Evolutionary conservation across 108 stramenopile species (phyloP).

Genomic region (Mediolabrus comicus): DNA sequence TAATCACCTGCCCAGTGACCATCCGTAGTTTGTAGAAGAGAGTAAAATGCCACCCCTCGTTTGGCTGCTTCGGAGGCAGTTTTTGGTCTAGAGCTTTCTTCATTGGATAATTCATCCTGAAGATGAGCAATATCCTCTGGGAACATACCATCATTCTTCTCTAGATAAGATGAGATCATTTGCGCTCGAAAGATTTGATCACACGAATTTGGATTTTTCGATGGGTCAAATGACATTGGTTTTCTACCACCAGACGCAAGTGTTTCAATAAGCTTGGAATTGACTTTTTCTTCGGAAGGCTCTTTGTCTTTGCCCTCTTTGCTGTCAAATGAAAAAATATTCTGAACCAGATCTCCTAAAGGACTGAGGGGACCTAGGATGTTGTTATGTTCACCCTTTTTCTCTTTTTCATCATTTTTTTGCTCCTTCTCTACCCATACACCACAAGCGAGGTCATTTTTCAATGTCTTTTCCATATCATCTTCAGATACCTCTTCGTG

Average conservation of each 20-base stretch:
- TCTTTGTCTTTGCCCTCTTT: slow-evolving; percentile 6
- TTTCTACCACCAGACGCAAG: slow-evolving; percentile 68
- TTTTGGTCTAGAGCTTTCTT: slow-evolving; percentile 17
- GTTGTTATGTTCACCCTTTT: slow-evolving; percentile 7
- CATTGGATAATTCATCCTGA: slow-evolving; percentile 1
- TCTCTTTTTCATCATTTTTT: neutral
- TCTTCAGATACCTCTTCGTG: slow-evolving; percentile 18
- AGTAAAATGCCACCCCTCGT: slow-evolving; percentile 79
- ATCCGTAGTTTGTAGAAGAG: slow-evolving; percentile 81
- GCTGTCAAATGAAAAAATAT: slow-evolving; percentile 1
- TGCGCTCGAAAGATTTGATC: slow-evolving; percentile 79
- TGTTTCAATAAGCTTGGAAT: slow-evolving; percentile 34
- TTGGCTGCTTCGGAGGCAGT: slow-evolving; percentile 58
- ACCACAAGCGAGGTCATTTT: slow-evolving; percentile 4
- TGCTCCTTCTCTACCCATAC: neutral
- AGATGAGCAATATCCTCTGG: slow-evolving; percentile 35
- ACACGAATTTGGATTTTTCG: slow-evolving; percentile 73
- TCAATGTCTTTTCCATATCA: slow-evolving; percentile 21
- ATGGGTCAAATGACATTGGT: slow-evolving; percentile 68
- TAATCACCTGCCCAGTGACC: slow-evolving; percentile 98
- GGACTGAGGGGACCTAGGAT: slow-evolving; percentile 7
- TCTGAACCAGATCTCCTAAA: slow-evolving; percentile 8
- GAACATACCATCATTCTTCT: slow-evolving; percentile 26
- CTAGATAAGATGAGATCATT: slow-evolving; percentile 71
- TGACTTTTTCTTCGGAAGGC: neutral